Conservation (phyloP, 1,284 basidiomycete genomes). For the Malassezia sp. region DNA sequence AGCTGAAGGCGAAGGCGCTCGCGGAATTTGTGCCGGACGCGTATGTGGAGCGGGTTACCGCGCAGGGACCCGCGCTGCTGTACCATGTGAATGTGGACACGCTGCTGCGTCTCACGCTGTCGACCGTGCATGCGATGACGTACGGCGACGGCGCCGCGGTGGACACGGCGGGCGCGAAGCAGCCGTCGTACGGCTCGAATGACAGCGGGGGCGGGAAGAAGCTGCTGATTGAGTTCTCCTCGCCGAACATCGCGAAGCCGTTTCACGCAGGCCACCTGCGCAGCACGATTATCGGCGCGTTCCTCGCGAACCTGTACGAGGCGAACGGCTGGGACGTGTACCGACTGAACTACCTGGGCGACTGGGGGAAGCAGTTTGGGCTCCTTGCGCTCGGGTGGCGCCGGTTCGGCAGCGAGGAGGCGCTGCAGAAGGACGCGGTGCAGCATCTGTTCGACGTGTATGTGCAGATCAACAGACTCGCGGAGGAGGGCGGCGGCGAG, state of each 20-base stretch:
- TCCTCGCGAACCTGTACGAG: slow-evolving; percentile 81
- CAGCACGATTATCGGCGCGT: slow-evolving; percentile 93
- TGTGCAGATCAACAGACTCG: slow-evolving; percentile 82
- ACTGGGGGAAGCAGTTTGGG: slow-evolving; percentile 51
- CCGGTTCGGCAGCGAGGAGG: slow-evolving; percentile 74
- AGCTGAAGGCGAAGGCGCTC: slow-evolving; percentile 63
- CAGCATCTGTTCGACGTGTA: slow-evolving; percentile 91
- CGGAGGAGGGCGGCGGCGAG: slow-evolving; percentile 52
- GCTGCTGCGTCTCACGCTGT: slow-evolving; percentile 65
- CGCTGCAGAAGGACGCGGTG: slow-evolving; percentile 77
- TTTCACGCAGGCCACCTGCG: slow-evolving; percentile 97
- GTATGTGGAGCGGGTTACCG: slow-evolving; percentile 26
- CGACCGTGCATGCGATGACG: slow-evolving; percentile 67
- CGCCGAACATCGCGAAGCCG: slow-evolving; percentile 94
- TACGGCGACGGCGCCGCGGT: slow-evolving; percentile 47
- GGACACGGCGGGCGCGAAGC: slow-evolving; percentile 25
- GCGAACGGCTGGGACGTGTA: slow-evolving; percentile 84
- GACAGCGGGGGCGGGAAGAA: slow-evolving; percentile 34
- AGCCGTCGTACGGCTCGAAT: slow-evolving; percentile 42
- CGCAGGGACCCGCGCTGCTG: slow-evolving; percentile 38
- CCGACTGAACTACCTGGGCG: slow-evolving; percentile 71
- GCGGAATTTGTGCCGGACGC: slow-evolving; percentile 49
- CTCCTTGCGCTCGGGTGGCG: slow-evolving; percentile 85
- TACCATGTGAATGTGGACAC: slow-evolving; percentile 48
- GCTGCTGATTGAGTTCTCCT: slow-evolving; percentile 66